Evolutionary conservation across 2,329 filamentous ascomycete genomes (phyloP).

Genomic region (Pestalotiopsis sp.): DNA sequence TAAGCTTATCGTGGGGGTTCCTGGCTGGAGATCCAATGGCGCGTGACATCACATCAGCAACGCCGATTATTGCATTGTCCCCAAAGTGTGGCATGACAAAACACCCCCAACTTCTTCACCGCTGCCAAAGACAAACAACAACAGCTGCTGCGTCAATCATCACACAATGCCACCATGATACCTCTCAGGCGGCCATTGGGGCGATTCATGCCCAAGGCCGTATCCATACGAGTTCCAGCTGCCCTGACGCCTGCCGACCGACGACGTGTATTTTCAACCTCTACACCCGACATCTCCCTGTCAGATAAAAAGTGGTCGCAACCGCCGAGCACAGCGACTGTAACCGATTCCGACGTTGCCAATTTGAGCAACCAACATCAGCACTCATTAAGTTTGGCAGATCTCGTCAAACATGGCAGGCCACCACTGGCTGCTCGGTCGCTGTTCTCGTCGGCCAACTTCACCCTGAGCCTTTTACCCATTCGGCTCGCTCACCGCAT

Average conservation of each 20-base stretch:
- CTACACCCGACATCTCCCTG: conserved; percentile 15
- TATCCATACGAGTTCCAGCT: conserved; percentile 16
- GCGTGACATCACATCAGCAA: conserved; percentile 6
- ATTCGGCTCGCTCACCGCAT: conserved; percentile 93
- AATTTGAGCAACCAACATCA: conserved; percentile 77
- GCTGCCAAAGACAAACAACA: not conserved
- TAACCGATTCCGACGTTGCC: conserved; percentile 76
- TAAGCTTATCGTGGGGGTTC: conserved; percentile 5
- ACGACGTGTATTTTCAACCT: conserved; percentile 11
- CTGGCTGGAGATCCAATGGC: not conserved
- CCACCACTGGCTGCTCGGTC: conserved; percentile 81
- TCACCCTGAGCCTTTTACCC: conserved; percentile 89
- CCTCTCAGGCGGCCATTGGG: conserved; percentile 40
- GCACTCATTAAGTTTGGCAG: conserved; percentile 81
- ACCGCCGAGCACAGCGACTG: conserved; percentile 49
- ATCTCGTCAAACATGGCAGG: conserved; percentile 83
- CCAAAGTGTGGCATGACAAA: conserved; percentile 7
- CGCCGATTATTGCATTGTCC: not conserved
- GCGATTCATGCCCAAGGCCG: conserved; percentile 33
- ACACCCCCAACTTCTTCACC: conserved; percentile 4
- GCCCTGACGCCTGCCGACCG: conserved; percentile 24
- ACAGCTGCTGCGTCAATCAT: not conserved
- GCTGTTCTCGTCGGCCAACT: conserved; percentile 89
- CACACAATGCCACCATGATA: conserved; percentile 52
- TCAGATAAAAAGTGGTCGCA: conserved; percentile 38